phyloP scores from a whole-genome alignment of 23 red algal species.

The Cyanidiococcus yangmingshanensis region DNA sequence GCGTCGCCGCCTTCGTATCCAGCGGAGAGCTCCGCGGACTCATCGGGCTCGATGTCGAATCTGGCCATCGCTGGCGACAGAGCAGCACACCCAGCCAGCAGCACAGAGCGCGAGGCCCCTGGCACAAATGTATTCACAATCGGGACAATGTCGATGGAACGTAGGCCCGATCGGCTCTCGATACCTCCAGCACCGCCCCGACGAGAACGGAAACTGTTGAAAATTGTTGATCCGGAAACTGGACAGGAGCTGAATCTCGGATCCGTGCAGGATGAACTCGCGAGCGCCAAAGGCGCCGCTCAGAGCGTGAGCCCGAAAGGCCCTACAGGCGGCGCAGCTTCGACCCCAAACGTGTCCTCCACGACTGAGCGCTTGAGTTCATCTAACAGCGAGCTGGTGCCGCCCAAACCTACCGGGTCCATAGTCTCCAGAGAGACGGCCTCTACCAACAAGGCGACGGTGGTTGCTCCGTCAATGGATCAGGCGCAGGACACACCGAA shows the following conservation, averaged over 20 bases:
- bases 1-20: neutral
- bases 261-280: neutral
- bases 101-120: neutral
- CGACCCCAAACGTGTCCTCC: too few relatives aligned
- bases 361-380: too few relatives aligned
- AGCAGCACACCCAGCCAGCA: neutral
- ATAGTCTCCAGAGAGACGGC: too few relatives aligned
- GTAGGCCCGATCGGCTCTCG: neutral
- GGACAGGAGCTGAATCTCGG: slow-evolving; percentile 2
- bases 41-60: neutral
- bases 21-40: neutral
- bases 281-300: neutral
- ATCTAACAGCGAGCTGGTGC: too few relatives aligned
- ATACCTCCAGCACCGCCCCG: neutral
- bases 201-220: neutral
- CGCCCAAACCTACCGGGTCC: too few relatives aligned
- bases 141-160: neutral
- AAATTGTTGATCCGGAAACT: slow-evolving; percentile 17
- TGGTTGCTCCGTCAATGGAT: too few relatives aligned
- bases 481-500: too few relatives aligned
- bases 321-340: too few relatives aligned
- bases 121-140: neutral
- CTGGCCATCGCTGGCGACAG: neutral
- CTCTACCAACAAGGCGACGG: too few relatives aligned
- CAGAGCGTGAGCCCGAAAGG: neutral